Evolutionary conservation across 2,329 filamentous ascomycete genomes (phyloP).

Genomic region (Colletotrichum sp.): DNA sequence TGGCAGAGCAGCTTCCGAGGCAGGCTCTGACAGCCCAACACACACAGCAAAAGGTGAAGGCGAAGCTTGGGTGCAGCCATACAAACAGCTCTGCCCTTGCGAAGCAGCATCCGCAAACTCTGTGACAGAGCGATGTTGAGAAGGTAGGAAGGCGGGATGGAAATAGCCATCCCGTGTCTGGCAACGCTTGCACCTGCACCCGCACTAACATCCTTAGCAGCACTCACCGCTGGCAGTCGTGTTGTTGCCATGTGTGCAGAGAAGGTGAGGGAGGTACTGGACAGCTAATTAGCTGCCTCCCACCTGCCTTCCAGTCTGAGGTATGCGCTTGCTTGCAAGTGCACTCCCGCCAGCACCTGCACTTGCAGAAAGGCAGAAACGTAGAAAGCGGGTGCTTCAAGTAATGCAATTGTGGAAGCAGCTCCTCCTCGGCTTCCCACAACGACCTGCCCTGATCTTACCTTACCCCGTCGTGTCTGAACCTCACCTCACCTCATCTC

Average conservation of each 20-base stretch:
- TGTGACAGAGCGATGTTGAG: background rate
- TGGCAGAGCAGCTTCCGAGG: background rate
- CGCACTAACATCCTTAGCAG: background rate
- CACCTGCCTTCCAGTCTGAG: background rate
- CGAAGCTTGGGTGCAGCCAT: background rate
- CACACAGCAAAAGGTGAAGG: background rate
- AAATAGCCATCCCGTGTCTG: background rate
- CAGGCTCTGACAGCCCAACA: background rate
- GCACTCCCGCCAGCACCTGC: background rate
- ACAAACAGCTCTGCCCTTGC: background rate
- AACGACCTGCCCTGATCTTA: background rate
- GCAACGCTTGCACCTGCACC: background rate
- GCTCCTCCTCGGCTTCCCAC: constrained; percentile 5
- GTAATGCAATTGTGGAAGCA: constrained; percentile 7
- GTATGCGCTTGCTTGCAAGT: background rate
- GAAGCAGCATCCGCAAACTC: background rate
- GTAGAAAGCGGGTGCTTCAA: background rate
- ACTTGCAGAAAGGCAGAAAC: background rate
- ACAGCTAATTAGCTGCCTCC: background rate
- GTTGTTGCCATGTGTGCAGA: background rate
- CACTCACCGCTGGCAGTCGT: background rate
- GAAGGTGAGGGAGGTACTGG: background rate
- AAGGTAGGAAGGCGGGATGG: background rate
- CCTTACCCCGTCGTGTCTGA: background rate
- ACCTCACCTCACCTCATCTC: background rate